These are phyloP conservation scores for Clitopilus hobsonii DNA, from an alignment of 768 basidiomycete species.

Conservation along the genomic window DNA sequence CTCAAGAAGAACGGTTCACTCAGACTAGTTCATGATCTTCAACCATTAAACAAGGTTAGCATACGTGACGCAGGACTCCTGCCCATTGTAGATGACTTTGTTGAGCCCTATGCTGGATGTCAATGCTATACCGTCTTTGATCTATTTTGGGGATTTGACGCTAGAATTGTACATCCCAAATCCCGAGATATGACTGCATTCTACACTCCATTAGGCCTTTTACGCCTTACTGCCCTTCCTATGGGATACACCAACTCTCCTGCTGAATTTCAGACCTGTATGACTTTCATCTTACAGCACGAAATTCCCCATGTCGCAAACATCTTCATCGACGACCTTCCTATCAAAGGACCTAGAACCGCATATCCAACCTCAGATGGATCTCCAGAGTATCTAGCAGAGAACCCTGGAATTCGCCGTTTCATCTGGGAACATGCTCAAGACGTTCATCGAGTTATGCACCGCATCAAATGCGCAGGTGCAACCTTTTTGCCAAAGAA, in stretches of 20 bases:
- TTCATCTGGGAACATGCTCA: conserved; percentile 34
- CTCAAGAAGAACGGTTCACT: conserved; percentile 23
- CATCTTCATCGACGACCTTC: conserved; percentile 11
- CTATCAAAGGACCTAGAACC: neutral
- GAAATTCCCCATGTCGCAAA: conserved; percentile 18
- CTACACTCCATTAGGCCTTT: conserved; percentile 25
- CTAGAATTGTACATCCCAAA: conserved; percentile 13
- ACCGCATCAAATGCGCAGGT: conserved; percentile 22
- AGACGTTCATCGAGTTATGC: conserved; percentile 27
- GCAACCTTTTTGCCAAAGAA: conserved; percentile 23
- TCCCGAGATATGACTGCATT: conserved; percentile 31
- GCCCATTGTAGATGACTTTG: conserved; percentile 29
- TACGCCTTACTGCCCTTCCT: conserved; percentile 18
- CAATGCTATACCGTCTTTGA: conserved; percentile 24
- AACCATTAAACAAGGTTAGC: conserved; percentile 31
- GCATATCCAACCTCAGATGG: neutral
- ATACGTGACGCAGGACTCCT: conserved; percentile 28
- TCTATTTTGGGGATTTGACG: conserved; percentile 30
- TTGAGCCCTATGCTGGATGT: conserved; percentile 20
- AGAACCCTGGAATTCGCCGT: conserved; percentile 20
- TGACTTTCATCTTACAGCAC: conserved; percentile 25
- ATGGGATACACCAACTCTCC: conserved; percentile 36
- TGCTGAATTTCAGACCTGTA: conserved; percentile 24
- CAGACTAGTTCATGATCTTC: conserved; percentile 31
- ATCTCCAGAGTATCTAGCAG: conserved; percentile 12